These are phyloP conservation scores for Botryotinia calthae DNA, from an alignment of 2,329 filamentous ascomycete species.

Conservation along the genomic window DNA sequence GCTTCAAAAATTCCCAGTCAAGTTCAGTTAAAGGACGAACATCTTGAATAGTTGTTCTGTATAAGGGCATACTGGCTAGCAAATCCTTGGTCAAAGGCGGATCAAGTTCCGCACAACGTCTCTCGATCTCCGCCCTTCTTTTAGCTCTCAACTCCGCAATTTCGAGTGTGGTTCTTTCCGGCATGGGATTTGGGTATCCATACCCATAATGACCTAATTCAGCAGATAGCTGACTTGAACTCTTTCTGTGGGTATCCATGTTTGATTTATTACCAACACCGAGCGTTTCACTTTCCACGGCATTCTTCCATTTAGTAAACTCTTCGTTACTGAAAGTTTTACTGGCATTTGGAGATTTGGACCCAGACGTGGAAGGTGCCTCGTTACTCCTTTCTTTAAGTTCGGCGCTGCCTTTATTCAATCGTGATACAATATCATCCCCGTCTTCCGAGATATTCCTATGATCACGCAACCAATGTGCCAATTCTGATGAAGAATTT, in stretches of 20 bases:
- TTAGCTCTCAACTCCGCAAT: neutral
- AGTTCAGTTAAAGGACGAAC: neutral
- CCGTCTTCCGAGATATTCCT: neutral
- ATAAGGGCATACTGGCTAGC: neutral
- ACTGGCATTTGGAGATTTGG: neutral
- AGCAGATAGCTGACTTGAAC: neutral
- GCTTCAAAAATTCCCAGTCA: neutral
- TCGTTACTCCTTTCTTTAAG: neutral
- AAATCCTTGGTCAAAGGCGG: neutral
- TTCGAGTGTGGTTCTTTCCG: neutral
- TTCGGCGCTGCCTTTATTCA: neutral
- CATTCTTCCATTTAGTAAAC: neutral
- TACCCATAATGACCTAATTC: neutral
- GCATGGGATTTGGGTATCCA: neutral
- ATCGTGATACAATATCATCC: neutral
- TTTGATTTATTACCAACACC: neutral
- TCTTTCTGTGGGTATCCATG: neutral
- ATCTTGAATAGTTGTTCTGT: neutral
- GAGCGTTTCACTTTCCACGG: neutral
- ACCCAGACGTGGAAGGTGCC: neutral
- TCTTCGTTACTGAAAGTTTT: neutral
- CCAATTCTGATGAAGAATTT: neutral
- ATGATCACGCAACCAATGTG: slow-evolving; percentile 2
- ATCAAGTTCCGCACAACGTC: neutral
- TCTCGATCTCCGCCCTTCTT: neutral